Percentiles rank a stretch among this genome's conserved stretches.
Conservation (phyloP, 2,329 filamentous ascomycete genomes). For the Talaromyces sp. region DNA sequence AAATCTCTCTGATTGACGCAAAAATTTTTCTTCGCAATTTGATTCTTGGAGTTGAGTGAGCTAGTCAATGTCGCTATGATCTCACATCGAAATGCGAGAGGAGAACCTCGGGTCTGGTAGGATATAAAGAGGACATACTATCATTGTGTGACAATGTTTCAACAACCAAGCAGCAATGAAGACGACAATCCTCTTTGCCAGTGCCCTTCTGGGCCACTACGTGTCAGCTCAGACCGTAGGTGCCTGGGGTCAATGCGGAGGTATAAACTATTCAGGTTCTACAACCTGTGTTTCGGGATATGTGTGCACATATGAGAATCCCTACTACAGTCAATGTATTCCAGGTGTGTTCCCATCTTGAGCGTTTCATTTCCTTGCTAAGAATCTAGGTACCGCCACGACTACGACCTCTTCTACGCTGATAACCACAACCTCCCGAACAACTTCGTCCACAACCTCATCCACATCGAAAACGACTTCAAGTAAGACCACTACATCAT, state of each 20-base stretch:
- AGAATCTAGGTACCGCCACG: neutral
- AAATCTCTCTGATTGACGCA: neutral
- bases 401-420: slow-evolving; percentile 1
- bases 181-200: neutral
- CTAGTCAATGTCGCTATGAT: neutral
- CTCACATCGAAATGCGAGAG: neutral
- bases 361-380: neutral
- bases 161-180: neutral
- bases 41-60: neutral
- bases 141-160: neutral
- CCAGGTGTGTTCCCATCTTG: neutral
- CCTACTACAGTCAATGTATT: slow-evolving; percentile 13
- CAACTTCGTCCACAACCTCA: slow-evolving; percentile 16
- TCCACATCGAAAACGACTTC: slow-evolving; percentile 18
- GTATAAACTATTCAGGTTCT: slow-evolving; percentile 9
- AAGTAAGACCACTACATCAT: neutral
- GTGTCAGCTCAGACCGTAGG: slow-evolving; percentile 5
- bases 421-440: slow-evolving; percentile 15
- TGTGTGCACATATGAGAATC: slow-evolving; percentile 7
- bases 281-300: slow-evolving; percentile 7
- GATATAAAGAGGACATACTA: neutral
- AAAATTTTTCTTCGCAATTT: neutral
- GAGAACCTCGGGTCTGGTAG: neutral
- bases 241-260: slow-evolving; percentile 11
- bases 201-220: neutral